Conservation (phyloP, 2,329 filamentous ascomycete genomes). For the Fusarium temperatum region DNA sequence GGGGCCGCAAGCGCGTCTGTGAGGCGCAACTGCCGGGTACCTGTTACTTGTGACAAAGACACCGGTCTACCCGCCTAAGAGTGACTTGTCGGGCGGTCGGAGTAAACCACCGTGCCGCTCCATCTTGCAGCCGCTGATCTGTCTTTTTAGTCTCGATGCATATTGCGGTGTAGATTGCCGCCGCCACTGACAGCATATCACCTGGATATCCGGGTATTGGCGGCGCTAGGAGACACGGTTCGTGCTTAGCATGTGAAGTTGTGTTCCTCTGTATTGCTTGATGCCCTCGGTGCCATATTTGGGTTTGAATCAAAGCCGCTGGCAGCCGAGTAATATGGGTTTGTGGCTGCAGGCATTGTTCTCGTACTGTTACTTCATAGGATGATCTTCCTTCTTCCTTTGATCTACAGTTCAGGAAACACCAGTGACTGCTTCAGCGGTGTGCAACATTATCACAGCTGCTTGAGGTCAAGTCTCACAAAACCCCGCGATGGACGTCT, state of each 20-base stretch:
- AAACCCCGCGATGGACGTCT: too few species aligned
- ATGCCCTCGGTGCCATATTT: too few species aligned
- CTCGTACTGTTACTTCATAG: rapidly evolving
- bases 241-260: background rate
- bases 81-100: background rate
- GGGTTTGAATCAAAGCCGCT: rapidly evolving
- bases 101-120: background rate
- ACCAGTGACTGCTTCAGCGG: background rate
- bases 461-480: background rate
- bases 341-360: background rate
- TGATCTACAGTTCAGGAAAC: rapidly evolving
- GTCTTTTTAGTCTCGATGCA: background rate
- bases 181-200: background rate
- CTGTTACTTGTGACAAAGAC: background rate
- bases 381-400: rapidly evolving
- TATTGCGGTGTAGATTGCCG: background rate
- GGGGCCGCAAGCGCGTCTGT: too few species aligned
- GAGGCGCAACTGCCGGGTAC: background rate
- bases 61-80: too few species aligned
- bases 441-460: background rate
- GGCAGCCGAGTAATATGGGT: background rate
- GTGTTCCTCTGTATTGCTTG: background rate
- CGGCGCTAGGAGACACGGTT: rapidly evolving
- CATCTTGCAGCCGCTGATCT: background rate
- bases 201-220: background rate